Base-by-base conservation (phyloP, 331 rosid species). In the Phaseolus coccineus region DNA sequence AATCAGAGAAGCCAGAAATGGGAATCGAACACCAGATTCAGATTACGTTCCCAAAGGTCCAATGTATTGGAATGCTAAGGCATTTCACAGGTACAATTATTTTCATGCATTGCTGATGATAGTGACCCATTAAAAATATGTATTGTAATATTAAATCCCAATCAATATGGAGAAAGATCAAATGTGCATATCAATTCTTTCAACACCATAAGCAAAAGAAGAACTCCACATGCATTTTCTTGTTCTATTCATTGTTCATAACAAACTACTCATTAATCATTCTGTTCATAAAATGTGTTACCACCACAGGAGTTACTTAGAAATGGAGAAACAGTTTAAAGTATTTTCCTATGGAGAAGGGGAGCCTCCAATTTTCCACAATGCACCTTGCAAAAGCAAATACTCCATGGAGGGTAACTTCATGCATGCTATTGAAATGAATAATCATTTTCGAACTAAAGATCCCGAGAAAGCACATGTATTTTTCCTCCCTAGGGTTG, bases 341-440 rank as follows among this genome's bases (percentile, higher is more conserved):
- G 86, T 93, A 8, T 95, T 83, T 1, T 92, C 91, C 19, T 95
- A 95, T 2, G 83, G 77, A 89, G 98, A 93, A 85, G 98, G 98
- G 52, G 96, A 95, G 71, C 94, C 85, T 1, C 99, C 96, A 12
- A 51, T 93, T 67, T 93, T 90, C 50, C 97, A 89, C 67, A 85
- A 90, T 15, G 96, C 98, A 56, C 99, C 97, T n/a, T 95, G 96
- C 92, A 95, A 87, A 87, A 91, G 97, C 82, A 93, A 91, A 83
- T 93, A 93, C 81, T 89, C 98, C 3, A 87, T 87, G 82, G 99
- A 95, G 74, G 98, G 97, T 8, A 90, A 87, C 77, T 93, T 93
- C 76, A 93, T 93, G 53, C 91, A 95, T 69, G 89, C 86, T 13
- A 80, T 95, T 37, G 97, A 93, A 85, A 79, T 83, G 77, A 89